phyloP scores from a whole-genome alignment of 1,284 basidiomycete species.

The Veloporphyrellus conicus region DNA sequence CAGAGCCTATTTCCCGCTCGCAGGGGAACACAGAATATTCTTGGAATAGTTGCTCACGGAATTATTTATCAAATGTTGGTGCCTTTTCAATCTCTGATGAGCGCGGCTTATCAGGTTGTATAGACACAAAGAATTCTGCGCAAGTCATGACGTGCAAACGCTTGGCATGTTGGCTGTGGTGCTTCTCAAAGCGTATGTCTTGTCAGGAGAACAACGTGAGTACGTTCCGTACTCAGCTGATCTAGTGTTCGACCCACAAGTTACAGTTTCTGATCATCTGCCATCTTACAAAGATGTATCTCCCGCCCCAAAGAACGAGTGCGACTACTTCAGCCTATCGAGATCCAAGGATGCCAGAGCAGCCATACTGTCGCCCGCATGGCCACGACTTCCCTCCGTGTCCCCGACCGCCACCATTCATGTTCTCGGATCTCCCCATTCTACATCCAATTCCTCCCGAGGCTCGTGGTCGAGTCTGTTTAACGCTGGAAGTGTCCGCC shows the following conservation, averaged over 20 bases:
- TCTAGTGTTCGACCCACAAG: not conserved
- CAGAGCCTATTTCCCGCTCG: constrained; percentile 46
- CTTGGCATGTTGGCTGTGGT: constrained; percentile 74
- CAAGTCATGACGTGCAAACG: constrained; percentile 73
- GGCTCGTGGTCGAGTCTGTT: constrained; percentile 76
- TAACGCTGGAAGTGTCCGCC: constrained; percentile 57
- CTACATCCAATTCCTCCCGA: constrained; percentile 53
- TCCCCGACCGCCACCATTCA: constrained; percentile 35
- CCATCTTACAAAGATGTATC: constrained; percentile 21
- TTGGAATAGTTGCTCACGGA: constrained; percentile 31
- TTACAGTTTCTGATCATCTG: constrained; percentile 6
- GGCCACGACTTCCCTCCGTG: constrained; percentile 34
- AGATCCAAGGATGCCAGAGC: constrained; percentile 33
- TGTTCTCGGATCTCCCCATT: constrained; percentile 34
- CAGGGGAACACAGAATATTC: constrained; percentile 16
- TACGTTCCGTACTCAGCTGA: not conserved
- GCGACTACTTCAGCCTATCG: constrained; percentile 50
- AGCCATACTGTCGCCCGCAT: constrained; percentile 31
- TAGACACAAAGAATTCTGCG: constrained; percentile 64
- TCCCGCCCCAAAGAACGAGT: constrained; percentile 20
- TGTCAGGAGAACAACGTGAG: constrained; percentile 29
- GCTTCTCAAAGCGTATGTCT: constrained; percentile 47
- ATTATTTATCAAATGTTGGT: constrained; percentile 47
- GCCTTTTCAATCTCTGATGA: constrained; percentile 1
- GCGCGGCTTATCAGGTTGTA: constrained; percentile 10